Conservation (phyloP, 2,329 filamentous ascomycete genomes). For the Colletotrichum magnum region DNA sequence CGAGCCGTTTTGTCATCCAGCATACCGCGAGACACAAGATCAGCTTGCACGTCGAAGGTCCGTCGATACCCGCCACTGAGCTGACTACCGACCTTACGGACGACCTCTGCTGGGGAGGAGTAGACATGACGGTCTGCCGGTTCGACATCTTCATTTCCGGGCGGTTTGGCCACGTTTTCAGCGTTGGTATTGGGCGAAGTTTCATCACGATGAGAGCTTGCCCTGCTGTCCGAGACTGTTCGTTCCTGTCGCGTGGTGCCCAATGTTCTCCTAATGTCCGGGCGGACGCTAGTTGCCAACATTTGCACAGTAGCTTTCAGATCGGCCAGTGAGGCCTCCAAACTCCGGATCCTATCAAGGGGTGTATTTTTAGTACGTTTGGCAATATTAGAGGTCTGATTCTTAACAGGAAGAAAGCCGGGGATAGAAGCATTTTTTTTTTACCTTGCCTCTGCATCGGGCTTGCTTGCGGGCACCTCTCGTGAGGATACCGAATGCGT, state of each 20-base stretch:
- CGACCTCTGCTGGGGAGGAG: constrained; percentile 35
- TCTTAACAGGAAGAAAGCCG: background rate
- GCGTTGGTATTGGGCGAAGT: background rate
- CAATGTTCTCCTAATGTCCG: constrained; percentile 11
- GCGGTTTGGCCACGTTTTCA: background rate
- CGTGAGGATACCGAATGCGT: constrained; percentile 31
- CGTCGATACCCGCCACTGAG: constrained; percentile 34
- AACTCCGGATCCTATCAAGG: constrained; percentile 23
- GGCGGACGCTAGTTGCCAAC: constrained; percentile 24
- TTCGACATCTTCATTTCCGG: constrained; percentile 30
- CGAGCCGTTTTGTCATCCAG: constrained; percentile 30
- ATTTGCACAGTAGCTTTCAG: constrained; percentile 34
- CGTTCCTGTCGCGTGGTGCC: constrained; percentile 7
- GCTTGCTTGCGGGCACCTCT: constrained; percentile 21
- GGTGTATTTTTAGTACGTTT: constrained; percentile 2
- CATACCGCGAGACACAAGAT: constrained; percentile 31
- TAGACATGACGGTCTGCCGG: constrained; percentile 36
- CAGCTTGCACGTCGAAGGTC: constrained; percentile 33
- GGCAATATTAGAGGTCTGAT: background rate
- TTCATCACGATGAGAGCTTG: background rate
- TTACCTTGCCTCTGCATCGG: constrained; percentile 32
- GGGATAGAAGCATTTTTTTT: background rate
- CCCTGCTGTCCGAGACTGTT: constrained; percentile 5
- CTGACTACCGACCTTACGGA: constrained; percentile 36
- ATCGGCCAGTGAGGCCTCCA: constrained; percentile 32